Evolutionary conservation across 2,329 filamentous ascomycete genomes (phyloP), one percentile per base, ranked within the genome.

Genomic region (Fusarium sulawesiense): DNA sequence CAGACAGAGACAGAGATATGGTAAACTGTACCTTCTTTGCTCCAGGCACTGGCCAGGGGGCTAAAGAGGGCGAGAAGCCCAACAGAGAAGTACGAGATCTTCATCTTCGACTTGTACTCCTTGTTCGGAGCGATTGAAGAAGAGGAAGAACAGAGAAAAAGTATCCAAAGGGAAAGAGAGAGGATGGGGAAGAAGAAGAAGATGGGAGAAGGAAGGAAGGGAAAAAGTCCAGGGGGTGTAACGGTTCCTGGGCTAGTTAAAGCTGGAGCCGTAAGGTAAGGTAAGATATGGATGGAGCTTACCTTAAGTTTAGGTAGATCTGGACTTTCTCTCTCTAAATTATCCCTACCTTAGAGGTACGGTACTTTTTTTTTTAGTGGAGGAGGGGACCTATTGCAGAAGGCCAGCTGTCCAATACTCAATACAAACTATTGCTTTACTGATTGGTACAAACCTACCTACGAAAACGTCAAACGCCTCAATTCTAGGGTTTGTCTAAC

Each of bases 21-120:
- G 27, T 32, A 20, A 50, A 30, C 79, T 84, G 73, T 81, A 92
- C 93, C 93, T 87, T 97, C 93, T 81, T 96, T 96, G 60, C 89
- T 89, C 93, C 94, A 97, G 48, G 93, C 93, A 51, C 89, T 87
- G 64, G 88, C 88, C 67, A 94, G 81, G 41, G 89, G 86, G 64
- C 87, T 87, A 71, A 93, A 81, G 73, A 91, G 82, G 82, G 89
- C 88, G 80, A 93, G 81, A 64, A 95, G 86, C 80, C 92, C 85
- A 72, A 95, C 76, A 56, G 91, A 86, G 74, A 92, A 82, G 73
- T 90, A 82, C 62, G 88, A 84, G 74, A 89, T 82, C 87, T 87
- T 94, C 93, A 97, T 97, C 73, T 82, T 89, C 76, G 27, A 53
- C 61, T 65, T 51, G 9, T 51, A 51, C 49, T 51, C 49, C 54